phyloP scores from a whole-genome alignment of 2,329 filamentous ascomycete genomes.

The Akanthomyces dipterigenus region DNA sequence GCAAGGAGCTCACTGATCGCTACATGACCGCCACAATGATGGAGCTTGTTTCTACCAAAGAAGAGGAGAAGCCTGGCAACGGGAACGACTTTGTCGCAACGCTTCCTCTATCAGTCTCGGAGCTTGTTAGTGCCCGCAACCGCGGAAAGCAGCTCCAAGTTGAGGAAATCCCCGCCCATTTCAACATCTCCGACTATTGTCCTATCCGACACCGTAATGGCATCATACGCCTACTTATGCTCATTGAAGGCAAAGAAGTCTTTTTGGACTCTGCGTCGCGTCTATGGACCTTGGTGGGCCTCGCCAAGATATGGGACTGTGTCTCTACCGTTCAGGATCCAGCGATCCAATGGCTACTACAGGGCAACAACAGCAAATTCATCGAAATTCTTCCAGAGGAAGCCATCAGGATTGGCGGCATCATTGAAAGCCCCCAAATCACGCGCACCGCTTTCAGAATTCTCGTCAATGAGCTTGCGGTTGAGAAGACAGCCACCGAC shows the following conservation, averaged over 20 bases:
- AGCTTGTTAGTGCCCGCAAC: not conserved
- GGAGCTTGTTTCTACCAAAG: not conserved
- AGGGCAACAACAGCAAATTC: slow-evolving; percentile 47
- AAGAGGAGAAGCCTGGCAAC: too few relatives aligned
- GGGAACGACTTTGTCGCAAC: not conserved
- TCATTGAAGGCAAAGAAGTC: slow-evolving; percentile 48
- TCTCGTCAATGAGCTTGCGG: slow-evolving; percentile 56
- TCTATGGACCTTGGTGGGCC: slow-evolving; percentile 58
- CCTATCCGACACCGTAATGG: slow-evolving; percentile 54
- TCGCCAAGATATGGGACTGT: slow-evolving; percentile 55
- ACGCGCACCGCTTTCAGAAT: slow-evolving; percentile 48
- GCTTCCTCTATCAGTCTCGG: not conserved
- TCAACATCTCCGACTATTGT: slow-evolving; percentile 52
- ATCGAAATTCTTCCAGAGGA: slow-evolving; percentile 59
- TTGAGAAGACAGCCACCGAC: slow-evolving; percentile 31
- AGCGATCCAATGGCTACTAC: slow-evolving; percentile 53
- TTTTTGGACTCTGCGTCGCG: slow-evolving; percentile 58
- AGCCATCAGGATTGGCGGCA: slow-evolving; percentile 49
- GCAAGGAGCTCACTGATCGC: slow-evolving; percentile 13
- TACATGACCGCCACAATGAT: not conserved
- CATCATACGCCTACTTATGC: slow-evolving; percentile 56
- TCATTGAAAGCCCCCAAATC: slow-evolving; percentile 35
- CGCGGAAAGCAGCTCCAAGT: not conserved
- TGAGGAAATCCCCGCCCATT: slow-evolving; percentile 21
- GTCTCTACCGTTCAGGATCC: slow-evolving; percentile 36